phyloP scores from a whole-genome alignment of 331 rosid species.

The Ulmus americana region DNA sequence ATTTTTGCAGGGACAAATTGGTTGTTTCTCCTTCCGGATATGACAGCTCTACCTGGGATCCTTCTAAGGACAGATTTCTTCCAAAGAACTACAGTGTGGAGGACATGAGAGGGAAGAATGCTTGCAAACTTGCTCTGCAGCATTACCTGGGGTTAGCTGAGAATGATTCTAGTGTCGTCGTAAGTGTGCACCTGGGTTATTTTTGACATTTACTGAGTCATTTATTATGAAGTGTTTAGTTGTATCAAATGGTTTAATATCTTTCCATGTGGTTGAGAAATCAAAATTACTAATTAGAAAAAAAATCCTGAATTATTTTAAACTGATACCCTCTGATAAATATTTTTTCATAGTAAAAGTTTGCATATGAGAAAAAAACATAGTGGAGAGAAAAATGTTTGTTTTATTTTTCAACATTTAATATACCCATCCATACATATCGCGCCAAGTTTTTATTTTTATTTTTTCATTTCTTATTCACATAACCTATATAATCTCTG shows the following conservation, averaged over 20 bases:
- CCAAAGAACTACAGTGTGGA: constrained; percentile 59
- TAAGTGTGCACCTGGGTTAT: constrained; percentile 26
- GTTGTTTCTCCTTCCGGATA: constrained; percentile 59
- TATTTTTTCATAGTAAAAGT: not conserved
- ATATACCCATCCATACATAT: not conserved
- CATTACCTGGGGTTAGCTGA: constrained; percentile 48
- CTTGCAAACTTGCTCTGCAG: constrained; percentile 63
- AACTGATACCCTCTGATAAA: not conserved
- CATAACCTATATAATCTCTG: not conserved
- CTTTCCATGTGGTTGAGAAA: not conserved
- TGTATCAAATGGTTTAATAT: not conserved
- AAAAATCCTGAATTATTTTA: not conserved
- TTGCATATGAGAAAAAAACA: not conserved
- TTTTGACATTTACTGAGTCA: constrained; percentile 12
- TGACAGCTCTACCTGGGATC: constrained; percentile 72
- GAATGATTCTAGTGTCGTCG: constrained; percentile 47
- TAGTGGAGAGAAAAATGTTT: not conserved
- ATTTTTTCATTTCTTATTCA: not conserved
- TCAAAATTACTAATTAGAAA: not conserved
- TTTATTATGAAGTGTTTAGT: not conserved
- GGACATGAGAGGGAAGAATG: constrained; percentile 61
- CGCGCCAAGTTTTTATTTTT: not conserved
- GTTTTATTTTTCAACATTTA: not conserved
- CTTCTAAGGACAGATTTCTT: constrained; percentile 60
- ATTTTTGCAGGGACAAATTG: constrained; percentile 63